phyloP scores from a whole-genome alignment of 1,284 basidiomycete species.

The Apiotrichum gamsii region DNA sequence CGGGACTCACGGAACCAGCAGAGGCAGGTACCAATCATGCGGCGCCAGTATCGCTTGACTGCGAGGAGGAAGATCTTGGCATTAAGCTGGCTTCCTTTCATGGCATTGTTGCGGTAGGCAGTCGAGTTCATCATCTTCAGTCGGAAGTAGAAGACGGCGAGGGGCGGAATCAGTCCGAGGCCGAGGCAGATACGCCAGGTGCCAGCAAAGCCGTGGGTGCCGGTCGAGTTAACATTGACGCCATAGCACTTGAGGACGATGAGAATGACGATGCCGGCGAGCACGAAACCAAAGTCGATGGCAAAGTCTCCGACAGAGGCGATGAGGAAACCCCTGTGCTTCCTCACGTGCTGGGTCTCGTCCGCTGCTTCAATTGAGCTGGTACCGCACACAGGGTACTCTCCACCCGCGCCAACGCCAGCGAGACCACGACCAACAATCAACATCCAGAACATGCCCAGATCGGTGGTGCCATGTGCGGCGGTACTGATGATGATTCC shows the following conservation, averaged over 20 bases:
- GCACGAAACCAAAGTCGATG: conserved; percentile 21
- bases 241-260: conserved; percentile 24
- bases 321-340: conserved; percentile 62
- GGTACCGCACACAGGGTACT: conserved; percentile 65
- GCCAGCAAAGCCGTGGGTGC: conserved; percentile 11
- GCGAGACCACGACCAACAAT: conserved; percentile 64
- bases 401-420: conserved; percentile 65
- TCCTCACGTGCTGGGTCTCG: conserved; percentile 52
- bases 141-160: conserved; percentile 31
- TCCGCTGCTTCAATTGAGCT: conserved; percentile 65
- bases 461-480: conserved; percentile 17
- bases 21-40: conserved; percentile 52
- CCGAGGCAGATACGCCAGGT: conserved; percentile 28
- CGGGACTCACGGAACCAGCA: conserved; percentile 50
- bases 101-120: conserved; percentile 26
- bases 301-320: conserved; percentile 61
- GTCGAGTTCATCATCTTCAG: conserved; percentile 29
- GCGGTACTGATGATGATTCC: conserved; percentile 24
- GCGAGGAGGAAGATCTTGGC: conserved; percentile 47
- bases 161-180: conserved; percentile 26
- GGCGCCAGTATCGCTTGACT: conserved; percentile 60
- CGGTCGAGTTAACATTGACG: conserved; percentile 1
- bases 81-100: conserved; percentile 16
- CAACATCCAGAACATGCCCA: conserved; percentile 63
- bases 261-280: conserved; percentile 18